Base-by-base conservation (phyloP, 1,284 basidiomycete genomes). In the Tilletiopsis washingtonensis region DNA sequence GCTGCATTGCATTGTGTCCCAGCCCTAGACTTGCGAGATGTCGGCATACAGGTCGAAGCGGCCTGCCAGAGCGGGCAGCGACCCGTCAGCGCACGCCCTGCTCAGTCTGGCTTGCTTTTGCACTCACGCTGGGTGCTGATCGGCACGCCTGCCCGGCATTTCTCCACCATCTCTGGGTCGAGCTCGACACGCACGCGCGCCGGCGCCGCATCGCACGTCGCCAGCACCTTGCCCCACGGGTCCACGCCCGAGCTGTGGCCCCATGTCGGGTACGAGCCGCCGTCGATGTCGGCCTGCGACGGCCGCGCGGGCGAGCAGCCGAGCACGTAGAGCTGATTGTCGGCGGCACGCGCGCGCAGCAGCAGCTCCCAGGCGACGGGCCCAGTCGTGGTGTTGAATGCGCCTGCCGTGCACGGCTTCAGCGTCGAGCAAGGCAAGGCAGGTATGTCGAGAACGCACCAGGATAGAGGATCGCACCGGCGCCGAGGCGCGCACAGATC, bases 221-320 rank as follows among this genome's bases (percentile, higher is more conserved):
- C 80, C 3, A 94, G 73, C 23, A 93, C 80, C 52, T 82, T 79
- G n/a, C 84, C 94, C 77, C 88, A 54, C 5, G 70, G 70, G 26
- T 70, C 68, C 6, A 66, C 61, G 19, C 71, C 45, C 25, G 55
- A 69, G 23, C 56, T 58, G 40, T 70, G 67, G 3, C 70, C 70
- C 65, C 66, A 73, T 4, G 70, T 62, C 0, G 69, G 70, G 41
- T 73, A 73, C 4, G 65, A 64, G 24, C 60, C 59, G 15, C 54
- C 64, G 19, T 58, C 56, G 21, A 63, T 45, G 2, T 60, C 63
- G 25, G 45, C 85, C 14, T 78, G 81, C 51, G 85, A 74, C 60
- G 94, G 86, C 32, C 93, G 81, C 1, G 94, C 91, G 26, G 91
- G 91, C 57, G 91, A 96, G 74, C 91, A 96, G 85, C 71, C 73